These are phyloP conservation scores for Saccharomycopsis hybrid DNA, from an alignment of 1,139 yeast genomes.

Conservation along the genomic window DNA sequence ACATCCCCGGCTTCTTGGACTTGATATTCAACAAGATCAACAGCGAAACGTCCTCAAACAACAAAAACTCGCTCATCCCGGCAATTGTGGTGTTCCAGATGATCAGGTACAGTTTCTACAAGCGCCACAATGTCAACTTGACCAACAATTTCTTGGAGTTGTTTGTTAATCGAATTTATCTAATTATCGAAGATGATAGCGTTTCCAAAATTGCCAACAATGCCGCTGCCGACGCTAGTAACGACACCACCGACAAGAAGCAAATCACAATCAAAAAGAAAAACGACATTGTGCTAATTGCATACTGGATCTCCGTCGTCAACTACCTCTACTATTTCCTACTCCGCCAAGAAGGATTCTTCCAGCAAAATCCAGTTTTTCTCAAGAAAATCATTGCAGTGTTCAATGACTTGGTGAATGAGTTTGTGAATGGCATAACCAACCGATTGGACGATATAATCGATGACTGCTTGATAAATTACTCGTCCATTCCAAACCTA, in stretches of 20 bases:
- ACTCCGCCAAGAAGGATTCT: slow-evolving; percentile 47
- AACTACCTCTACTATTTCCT: slow-evolving; percentile 64
- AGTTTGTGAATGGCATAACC: slow-evolving; percentile 59
- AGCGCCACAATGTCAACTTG: slow-evolving; percentile 45
- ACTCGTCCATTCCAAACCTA: slow-evolving; percentile 60
- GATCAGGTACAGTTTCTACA: slow-evolving; percentile 54
- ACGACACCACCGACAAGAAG: neutral
- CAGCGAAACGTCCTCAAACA: slow-evolving; percentile 44
- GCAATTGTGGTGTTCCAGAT: slow-evolving; percentile 66
- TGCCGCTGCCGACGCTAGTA: neutral
- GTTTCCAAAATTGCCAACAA: slow-evolving; percentile 38
- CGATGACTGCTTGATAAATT: slow-evolving; percentile 59
- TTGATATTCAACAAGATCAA: slow-evolving; percentile 57
- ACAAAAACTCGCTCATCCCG: slow-evolving; percentile 31
- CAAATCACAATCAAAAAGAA: slow-evolving; percentile 30
- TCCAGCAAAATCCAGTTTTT: slow-evolving; percentile 46
- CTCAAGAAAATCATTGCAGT: slow-evolving; percentile 56
- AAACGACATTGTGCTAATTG: slow-evolving; percentile 62
- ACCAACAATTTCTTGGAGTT: slow-evolving; percentile 41
- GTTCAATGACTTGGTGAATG: slow-evolving; percentile 54
- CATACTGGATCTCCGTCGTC: slow-evolving; percentile 68
- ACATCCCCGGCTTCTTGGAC: slow-evolving; percentile 54
- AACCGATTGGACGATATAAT: slow-evolving; percentile 49
- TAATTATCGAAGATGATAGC: slow-evolving; percentile 15
- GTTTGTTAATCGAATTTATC: slow-evolving; percentile 18